phyloP scores from a whole-genome alignment of 805 yeast species.

The Candida chilensis region DNA sequence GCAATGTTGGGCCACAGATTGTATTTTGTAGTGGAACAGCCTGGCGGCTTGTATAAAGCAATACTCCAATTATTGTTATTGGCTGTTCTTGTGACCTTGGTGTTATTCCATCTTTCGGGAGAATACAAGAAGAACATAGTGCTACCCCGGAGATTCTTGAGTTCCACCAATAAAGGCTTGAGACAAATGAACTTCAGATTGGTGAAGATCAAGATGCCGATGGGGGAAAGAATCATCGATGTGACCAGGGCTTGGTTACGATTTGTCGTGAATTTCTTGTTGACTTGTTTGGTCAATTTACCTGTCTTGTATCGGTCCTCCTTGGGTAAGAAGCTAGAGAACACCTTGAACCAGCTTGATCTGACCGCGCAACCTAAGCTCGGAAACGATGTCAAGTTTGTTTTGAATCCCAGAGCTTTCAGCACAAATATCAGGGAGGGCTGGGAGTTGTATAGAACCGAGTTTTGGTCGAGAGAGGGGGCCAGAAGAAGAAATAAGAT shows the following conservation, averaged over 20 bases:
- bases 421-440: conserved; percentile 79
- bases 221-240: conserved; percentile 24
- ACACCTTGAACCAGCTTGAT: conserved; percentile 7
- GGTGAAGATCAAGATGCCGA: conserved; percentile 45
- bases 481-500: conserved; percentile 39
- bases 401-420: conserved; percentile 74
- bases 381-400: conserved; percentile 78
- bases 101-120: conserved; percentile 79
- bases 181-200: conserved; percentile 74
- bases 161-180: conserved; percentile 82
- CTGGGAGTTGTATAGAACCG: conserved; percentile 91
- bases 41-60: conserved; percentile 24
- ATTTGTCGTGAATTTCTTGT: too few relatives aligned
- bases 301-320: too few relatives aligned
- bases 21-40: conserved; percentile 8
- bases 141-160: conserved; percentile 68
- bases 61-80: conserved; percentile 46
- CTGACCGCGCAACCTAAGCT: conserved; percentile 44
- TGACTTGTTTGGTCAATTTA: too few relatives aligned
- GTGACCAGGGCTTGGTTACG: too few relatives aligned
- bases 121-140: conserved; percentile 82
- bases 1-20: conserved; percentile 29
- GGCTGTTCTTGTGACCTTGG: conserved; percentile 56
- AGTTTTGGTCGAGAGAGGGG: conserved; percentile 86
- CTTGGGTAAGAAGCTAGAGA: conserved; percentile 1